A percentile compares a stretch with the other conserved stretches of the same genome.
Evolutionary conservation across 1,284 basidiomycete species (phyloP).

Genomic region (Chondrostereum purpureum): DNA sequence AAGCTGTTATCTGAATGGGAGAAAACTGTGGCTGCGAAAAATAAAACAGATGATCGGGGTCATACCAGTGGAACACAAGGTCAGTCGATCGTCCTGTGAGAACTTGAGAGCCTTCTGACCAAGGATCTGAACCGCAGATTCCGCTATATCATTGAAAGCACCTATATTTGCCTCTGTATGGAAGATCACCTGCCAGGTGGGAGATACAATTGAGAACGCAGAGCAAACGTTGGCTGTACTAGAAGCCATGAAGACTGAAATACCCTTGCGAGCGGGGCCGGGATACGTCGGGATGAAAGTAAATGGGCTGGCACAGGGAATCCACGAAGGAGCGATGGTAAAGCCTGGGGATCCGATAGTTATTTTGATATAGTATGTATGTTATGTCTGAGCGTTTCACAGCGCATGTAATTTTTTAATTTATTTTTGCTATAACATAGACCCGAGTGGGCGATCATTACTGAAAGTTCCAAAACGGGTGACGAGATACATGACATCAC

Average conservation of each 20-base stretch:
- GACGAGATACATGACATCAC: background rate
- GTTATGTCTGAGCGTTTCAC: too few relatives aligned
- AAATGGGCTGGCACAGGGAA: slow-evolving; percentile 30
- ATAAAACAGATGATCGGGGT: background rate
- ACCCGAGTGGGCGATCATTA: too few relatives aligned
- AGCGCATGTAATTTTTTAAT: too few relatives aligned
- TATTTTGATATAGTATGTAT: slow-evolving; percentile 19
- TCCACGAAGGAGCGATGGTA: slow-evolving; percentile 37
- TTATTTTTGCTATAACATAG: too few relatives aligned
- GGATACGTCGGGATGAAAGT: slow-evolving; percentile 40
- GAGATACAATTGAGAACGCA: slow-evolving; percentile 36
- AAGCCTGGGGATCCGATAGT: slow-evolving; percentile 39
- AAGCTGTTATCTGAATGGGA: slow-evolving; percentile 30
- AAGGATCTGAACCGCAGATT: slow-evolving; percentile 2
- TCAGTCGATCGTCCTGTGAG: too few relatives aligned
- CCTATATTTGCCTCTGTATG: slow-evolving; percentile 51
- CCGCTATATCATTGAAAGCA: slow-evolving; percentile 24
- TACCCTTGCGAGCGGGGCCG: slow-evolving; percentile 39
- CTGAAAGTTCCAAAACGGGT: background rate
- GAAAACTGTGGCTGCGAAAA: slow-evolving; percentile 2
- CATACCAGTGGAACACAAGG: slow-evolving; percentile 7
- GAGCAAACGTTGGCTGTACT: slow-evolving; percentile 51
- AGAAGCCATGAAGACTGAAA: slow-evolving; percentile 74
- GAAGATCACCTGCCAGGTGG: slow-evolving; percentile 39
- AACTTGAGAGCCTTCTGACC: background rate